Evolutionary conservation across 371 early-diverging fungal genomes (phyloP).

Genomic region (Zopfochytrium polystomum): DNA sequence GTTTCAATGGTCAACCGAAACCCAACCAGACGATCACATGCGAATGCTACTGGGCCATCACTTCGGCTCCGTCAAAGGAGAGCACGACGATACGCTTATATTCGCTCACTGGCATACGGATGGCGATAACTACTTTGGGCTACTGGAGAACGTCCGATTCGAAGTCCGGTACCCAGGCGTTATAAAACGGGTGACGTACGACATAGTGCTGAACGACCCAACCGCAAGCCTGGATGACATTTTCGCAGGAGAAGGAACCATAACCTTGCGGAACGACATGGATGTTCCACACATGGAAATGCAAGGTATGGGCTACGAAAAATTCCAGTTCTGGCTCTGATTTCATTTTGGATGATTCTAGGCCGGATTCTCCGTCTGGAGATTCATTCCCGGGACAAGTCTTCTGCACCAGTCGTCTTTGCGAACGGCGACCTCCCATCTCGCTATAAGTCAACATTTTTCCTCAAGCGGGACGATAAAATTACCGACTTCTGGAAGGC

Average conservation of each 20-base stretch:
- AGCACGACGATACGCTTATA: conserved; percentile 13
- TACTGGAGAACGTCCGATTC: conserved; percentile 25
- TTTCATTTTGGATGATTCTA: conserved; percentile 5
- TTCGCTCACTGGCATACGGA: conserved; percentile 48
- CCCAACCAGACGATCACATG: conserved; percentile 30
- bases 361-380: conserved; percentile 25
- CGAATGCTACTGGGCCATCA: conserved; percentile 20
- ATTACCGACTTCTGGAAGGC: conserved; percentile 42
- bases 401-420: conserved; percentile 7
- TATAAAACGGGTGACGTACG: conserved; percentile 27
- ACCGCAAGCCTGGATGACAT: conserved; percentile 41
- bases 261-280: conserved; percentile 41
- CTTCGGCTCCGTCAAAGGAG: conserved; percentile 12
- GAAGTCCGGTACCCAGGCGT: conserved; percentile 13
- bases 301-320: conserved; percentile 18
- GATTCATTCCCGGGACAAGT: conserved; percentile 20
- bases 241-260: conserved; percentile 41
- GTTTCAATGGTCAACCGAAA: conserved; percentile 30
- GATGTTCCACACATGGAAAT: conserved; percentile 35
- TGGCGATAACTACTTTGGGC: conserved; percentile 42
- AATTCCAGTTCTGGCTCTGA: not conserved
- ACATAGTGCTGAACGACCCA: conserved; percentile 29
- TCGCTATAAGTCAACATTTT: conserved; percentile 40
- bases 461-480: conserved; percentile 30
- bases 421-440: conserved; percentile 41